phyloP scores from a whole-genome alignment of 1,284 basidiomycete species.

The Cystobasidiaceae sp. region DNA sequence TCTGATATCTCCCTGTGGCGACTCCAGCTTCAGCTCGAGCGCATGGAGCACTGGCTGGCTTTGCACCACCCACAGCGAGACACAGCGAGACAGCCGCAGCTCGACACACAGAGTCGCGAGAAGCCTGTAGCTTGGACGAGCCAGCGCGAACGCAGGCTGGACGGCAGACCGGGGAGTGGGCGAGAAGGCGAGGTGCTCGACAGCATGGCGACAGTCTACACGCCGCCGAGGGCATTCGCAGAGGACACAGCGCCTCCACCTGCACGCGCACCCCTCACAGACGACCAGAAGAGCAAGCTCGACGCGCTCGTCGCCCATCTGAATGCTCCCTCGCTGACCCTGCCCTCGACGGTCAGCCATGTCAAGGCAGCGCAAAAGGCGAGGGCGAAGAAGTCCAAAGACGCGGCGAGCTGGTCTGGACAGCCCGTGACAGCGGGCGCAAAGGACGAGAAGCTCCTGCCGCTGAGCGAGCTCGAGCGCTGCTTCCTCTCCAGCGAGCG shows the following conservation, averaged over 20 bases:
- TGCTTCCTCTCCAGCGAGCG: conserved; percentile 31
- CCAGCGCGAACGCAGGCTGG: too few relatives aligned
- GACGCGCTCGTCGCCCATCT: conserved; percentile 37
- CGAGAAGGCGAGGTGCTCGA: too few relatives aligned
- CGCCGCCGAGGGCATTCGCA: conserved; percentile 1
- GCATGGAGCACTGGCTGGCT: too few relatives aligned
- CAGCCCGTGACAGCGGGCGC: background rate
- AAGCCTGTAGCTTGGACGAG: too few relatives aligned
- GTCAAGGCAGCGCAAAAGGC: conserved; percentile 34
- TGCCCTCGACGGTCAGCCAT: conserved; percentile 32
- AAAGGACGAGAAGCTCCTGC: background rate
- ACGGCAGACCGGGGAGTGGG: too few relatives aligned
- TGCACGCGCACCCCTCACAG: conserved; percentile 4
- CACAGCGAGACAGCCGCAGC: too few relatives aligned
- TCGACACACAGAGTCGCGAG: too few relatives aligned
- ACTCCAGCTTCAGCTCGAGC: too few relatives aligned
- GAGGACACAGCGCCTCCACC: background rate
- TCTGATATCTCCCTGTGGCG: too few relatives aligned
- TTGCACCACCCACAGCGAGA: too few relatives aligned
- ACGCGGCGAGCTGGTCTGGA: conserved; percentile 2
- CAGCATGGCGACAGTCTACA: background rate
- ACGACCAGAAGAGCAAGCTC: conserved; percentile 32
- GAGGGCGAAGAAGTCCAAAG: background rate
- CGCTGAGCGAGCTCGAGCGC: conserved; percentile 17
- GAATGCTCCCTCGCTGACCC: conserved; percentile 32